Percentiles rank a stretch among this genome's conserved stretches.
phyloP scores from a whole-genome alignment of 768 basidiomycete genomes.

The Collybiopsis luxurians region DNA sequence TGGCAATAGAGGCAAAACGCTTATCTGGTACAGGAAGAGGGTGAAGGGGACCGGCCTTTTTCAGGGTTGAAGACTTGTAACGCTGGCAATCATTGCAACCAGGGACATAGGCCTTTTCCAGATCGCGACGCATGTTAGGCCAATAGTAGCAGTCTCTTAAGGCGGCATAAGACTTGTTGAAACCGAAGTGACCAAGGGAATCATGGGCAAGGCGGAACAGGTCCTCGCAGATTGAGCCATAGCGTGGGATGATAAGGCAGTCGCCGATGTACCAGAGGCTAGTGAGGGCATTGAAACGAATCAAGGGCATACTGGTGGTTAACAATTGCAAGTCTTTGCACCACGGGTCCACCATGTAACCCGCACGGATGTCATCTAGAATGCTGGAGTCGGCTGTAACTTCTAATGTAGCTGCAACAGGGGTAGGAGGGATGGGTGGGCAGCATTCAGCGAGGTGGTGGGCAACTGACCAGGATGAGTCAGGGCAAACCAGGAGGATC shows the following conservation, averaged over 20 bases:
- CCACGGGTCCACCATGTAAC: constrained; percentile 8
- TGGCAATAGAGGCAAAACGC: constrained; percentile 8
- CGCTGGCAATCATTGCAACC: constrained; percentile 29
- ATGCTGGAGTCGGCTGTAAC: neutral
- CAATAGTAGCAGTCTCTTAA: constrained; percentile 22
- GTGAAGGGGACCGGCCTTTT: constrained; percentile 22
- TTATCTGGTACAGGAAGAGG: constrained; percentile 15
- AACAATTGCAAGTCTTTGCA: constrained; percentile 4
- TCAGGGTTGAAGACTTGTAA: constrained; percentile 27
- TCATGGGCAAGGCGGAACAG: constrained; percentile 28
- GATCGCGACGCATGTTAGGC: constrained; percentile 19
- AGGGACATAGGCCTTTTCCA: constrained; percentile 28
- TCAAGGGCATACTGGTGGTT: neutral
- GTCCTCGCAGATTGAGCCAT: constrained; percentile 8
- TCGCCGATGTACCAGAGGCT: constrained; percentile 22
- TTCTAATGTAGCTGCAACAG: neutral
- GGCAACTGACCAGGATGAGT: no score
- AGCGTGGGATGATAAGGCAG: constrained; percentile 7
- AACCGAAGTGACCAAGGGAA: constrained; percentile 15
- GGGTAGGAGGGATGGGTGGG: no score
- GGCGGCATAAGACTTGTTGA: constrained; percentile 14
- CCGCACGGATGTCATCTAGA: neutral
- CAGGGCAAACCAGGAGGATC: no score
- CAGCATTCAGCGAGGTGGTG: no score
- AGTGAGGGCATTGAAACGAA: neutral